Base-by-base conservation (phyloP, 495 filamentous ascomycete genomes). In the Ascobolus immersus region DNA sequence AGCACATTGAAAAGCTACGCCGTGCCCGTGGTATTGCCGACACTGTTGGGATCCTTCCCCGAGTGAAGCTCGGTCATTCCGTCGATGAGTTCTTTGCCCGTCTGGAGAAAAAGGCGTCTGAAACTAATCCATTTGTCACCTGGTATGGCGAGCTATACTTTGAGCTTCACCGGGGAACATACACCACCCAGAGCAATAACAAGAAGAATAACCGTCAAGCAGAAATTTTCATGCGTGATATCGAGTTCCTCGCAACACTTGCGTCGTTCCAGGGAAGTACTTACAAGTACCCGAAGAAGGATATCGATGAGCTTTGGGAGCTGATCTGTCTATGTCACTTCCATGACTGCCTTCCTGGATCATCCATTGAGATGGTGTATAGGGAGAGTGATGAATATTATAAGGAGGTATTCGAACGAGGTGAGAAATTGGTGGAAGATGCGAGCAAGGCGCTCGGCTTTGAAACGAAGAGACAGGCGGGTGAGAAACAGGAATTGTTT, bases 141-240 rank as follows among this genome's bases (percentile, higher is more conserved):
- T 96, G 86, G 86, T 92, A 91, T 47, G 86, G 86, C 18, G 86
- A 96, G 57, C 67, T 96, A 14, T 96, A 96, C 51, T 84, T 96
- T 44, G 86, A 96, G 53, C 63, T 94, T 17, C 86, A 96, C 48
- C 73, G 86, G 33, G 86, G 86, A 32, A 91, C 80, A 5, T 94
- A 94, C 55, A 96, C 86, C 1, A 91, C 84, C 0, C 86, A 96
- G 49, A 75, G 81, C 27, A 90, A 92, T 52, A 96, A 91, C 55
- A 96, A 96, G 54, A 67, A 67, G 35, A 82, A 84, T 55, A 96
- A 96, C 48, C 67, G 86, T 33, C 73, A 69, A 43, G 60, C 79
- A 0, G 86, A 96, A 50, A 66, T 73, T 31, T 50, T 90, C 54
- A 59, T 96, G 26, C 73, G 78, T 18, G 77, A 91, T 39, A 54